A percentile compares a stretch with the other conserved stretches of the same genome.
phyloP scores from a whole-genome alignment of 2,329 filamentous ascomycete species.

The Blastomyces percursus region DNA sequence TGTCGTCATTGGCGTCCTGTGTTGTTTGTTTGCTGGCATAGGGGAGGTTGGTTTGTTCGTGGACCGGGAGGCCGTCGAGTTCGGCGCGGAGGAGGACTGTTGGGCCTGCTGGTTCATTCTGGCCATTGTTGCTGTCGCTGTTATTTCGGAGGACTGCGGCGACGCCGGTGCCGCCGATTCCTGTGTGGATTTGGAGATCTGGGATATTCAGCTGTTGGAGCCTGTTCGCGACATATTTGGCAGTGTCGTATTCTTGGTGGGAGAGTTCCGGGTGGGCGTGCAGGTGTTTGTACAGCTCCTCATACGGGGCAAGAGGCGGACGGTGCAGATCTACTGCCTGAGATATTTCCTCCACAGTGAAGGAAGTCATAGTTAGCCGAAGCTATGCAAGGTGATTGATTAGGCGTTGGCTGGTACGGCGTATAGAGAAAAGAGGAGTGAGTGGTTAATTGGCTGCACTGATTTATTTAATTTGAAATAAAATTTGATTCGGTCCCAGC shows the following conservation, averaged over 20 bases:
- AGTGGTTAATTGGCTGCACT: not conserved
- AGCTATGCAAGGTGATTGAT: not conserved
- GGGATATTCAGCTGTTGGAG: conserved; percentile 16
- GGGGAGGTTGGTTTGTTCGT: conserved; percentile 38
- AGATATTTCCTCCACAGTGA: conserved; percentile 6
- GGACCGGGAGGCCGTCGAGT: conserved; percentile 41
- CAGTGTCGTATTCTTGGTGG: conserved; percentile 44
- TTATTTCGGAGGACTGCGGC: conserved; percentile 29
- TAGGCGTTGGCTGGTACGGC: not conserved
- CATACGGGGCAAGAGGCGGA: conserved; percentile 36
- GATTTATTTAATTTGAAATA: not conserved
- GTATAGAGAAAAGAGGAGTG: not conserved
- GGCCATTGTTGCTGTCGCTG: not conserved
- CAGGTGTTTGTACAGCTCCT: conserved; percentile 48
- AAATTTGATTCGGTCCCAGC: not conserved
- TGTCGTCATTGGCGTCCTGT: conserved; percentile 34
- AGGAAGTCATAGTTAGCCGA: conserved; percentile 1
- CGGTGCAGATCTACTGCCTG: conserved; percentile 1
- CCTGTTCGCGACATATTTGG: conserved; percentile 34
- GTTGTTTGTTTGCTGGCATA: conserved; percentile 39
- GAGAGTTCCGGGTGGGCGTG: conserved; percentile 51
- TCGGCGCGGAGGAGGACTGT: conserved; percentile 41
- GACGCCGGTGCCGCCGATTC: conserved; percentile 39
- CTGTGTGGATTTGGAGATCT: conserved; percentile 29
- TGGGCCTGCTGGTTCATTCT: conserved; percentile 23